Evolutionary conservation across 164 flowering plant species (phyloP), one percentile per base, ranked within the genome.

Genomic region (Sedum album): DNA sequence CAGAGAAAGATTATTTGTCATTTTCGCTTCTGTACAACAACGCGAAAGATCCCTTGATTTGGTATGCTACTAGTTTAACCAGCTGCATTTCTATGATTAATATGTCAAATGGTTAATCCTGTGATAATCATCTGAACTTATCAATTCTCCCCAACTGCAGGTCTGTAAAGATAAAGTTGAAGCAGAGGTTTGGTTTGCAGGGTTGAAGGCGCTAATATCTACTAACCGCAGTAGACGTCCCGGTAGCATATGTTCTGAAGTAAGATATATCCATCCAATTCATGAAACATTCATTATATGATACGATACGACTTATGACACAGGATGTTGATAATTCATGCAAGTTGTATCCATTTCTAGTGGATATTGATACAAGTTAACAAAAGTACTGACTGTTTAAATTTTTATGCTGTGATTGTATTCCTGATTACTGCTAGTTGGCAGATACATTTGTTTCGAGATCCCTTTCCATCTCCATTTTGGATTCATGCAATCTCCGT

Each of bases 121-220:
- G 74, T 73, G 51, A n/a, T 60, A 73, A 70, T 38, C 60, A 23
- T 53, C 60, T 53, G 28, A 23, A 14, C 9, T 49, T 5, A 2
- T 53, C 28, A 18, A 67, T 36, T 5, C 42, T 53, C 31, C 1
- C 31, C 5, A 38, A 73, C 23, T 60, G 41, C 69, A 91, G 97
- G 85, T 91, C 72, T 91, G 96, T 85, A 92, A 89, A 80, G 97
- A 92, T 78, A 84, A 88, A 77, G 82, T 66, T 76, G 97, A 92
- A 79, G 76, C 83, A 74, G 96, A 92, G 73, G 82, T 84, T 18
- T 92, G 96, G 97, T 75, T 92, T 76, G 78, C 86, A 18, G 89
- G 89, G 65, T 87, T 92, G 48, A 83, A 87, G 78, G 81, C 84
- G 69, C 80, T 92, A 76, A 87, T 84, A 66, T 76, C 82, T 31